Percentiles rank a stretch among this genome's conserved stretches.
phyloP scores from a whole-genome alignment of 805 yeast species.

The Ogataea kodamae region DNA sequence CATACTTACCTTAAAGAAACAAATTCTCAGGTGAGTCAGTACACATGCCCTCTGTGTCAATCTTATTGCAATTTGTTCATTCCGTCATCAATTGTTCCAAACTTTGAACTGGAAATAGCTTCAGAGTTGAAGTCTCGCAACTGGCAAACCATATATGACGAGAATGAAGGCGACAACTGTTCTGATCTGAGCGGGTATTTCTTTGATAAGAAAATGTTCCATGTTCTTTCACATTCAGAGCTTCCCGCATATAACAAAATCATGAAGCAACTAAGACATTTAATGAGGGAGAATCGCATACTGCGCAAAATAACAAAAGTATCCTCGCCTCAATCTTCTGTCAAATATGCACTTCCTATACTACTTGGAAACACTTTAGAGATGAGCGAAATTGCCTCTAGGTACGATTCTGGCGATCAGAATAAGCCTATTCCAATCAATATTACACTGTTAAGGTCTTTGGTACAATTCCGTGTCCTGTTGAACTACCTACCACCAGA shows the following conservation, averaged over 20 bases:
- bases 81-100: constrained; percentile 38
- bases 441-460: constrained; percentile 36
- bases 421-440: constrained; percentile 17
- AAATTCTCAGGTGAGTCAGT: constrained; percentile 19
- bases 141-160: constrained; percentile 26
- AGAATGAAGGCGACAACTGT: constrained; percentile 31
- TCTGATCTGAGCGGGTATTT: constrained; percentile 26
- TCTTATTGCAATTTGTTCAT: constrained; percentile 41
- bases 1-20: constrained; percentile 29
- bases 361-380: constrained; percentile 48
- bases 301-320: constrained; percentile 15
- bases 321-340: constrained; percentile 8
- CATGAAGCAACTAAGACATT: constrained; percentile 22
- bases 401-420: constrained; percentile 32
- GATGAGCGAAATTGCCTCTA: constrained; percentile 56
- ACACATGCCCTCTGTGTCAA: constrained; percentile 51
- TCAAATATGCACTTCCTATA: constrained; percentile 21
- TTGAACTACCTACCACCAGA: constrained; percentile 22
- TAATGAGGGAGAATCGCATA: constrained; percentile 17
- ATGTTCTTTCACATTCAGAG: constrained; percentile 22
- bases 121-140: constrained; percentile 12
- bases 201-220: constrained; percentile 28
- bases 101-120: constrained; percentile 24
- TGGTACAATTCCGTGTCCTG: constrained; percentile 41
- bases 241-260: constrained; percentile 16